Conservation (phyloP, 2,329 filamentous ascomycete species). For the Diaporthe citriasiana region DNA sequence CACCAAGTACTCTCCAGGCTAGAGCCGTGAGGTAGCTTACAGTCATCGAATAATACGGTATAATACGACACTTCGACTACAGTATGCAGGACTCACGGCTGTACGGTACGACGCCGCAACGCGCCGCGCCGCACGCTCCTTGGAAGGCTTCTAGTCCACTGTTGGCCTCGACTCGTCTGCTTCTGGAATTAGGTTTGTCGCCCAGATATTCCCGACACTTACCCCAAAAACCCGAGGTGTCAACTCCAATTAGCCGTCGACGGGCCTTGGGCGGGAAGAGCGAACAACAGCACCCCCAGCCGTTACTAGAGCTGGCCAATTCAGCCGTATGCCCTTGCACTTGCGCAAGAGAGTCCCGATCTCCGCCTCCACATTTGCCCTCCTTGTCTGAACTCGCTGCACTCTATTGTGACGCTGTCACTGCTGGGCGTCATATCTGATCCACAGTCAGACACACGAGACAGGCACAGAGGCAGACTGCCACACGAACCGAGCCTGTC, state of each 20-base stretch:
- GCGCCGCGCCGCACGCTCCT: slow-evolving; percentile 11
- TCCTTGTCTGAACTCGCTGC: slow-evolving; percentile 16
- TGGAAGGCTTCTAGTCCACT: slow-evolving; percentile 12
- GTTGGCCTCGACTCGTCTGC: slow-evolving; percentile 22
- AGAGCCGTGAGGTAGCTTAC: background rate
- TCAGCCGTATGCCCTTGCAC: slow-evolving; percentile 18
- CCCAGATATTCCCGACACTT: slow-evolving; percentile 26
- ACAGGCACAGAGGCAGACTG: slow-evolving; percentile 6
- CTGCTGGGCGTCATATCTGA: slow-evolving; percentile 23
- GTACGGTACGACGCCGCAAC: slow-evolving; percentile 4
- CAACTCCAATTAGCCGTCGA: slow-evolving; percentile 32
- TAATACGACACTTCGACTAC: slow-evolving; percentile 22
- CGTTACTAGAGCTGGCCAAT: background rate
- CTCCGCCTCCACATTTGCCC: slow-evolving; percentile 30
- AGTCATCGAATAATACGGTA: background rate
- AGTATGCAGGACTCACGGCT: slow-evolving; percentile 15
- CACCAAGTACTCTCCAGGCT: background rate
- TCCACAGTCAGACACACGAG: background rate
- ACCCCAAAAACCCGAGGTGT: slow-evolving; percentile 34
- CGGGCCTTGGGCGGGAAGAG: background rate
- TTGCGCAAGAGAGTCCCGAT: background rate
- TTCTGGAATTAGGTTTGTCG: slow-evolving; percentile 28
- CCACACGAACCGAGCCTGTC: background rate
- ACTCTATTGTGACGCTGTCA: slow-evolving; percentile 17
- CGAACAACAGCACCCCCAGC: background rate